These are phyloP conservation scores for Pulveroboletus sp. DNA, from an alignment of 768 basidiomycete species.

Conservation along the genomic window DNA sequence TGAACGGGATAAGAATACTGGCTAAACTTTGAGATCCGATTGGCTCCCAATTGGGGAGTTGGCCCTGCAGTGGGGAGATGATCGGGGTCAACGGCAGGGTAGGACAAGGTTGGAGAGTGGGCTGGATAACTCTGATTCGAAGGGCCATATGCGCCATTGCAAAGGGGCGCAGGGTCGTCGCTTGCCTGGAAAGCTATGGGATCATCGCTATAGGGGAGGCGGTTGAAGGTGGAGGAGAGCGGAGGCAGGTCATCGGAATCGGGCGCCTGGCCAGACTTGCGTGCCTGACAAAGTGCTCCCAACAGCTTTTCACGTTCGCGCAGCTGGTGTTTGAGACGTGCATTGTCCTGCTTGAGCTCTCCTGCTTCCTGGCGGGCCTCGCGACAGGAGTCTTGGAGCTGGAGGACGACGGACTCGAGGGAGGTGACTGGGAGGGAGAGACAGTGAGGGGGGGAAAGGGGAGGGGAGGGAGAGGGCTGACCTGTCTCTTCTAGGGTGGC, in stretches of 20 bases:
- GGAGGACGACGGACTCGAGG: constrained; percentile 79
- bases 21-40: constrained; percentile 52
- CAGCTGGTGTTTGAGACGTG: constrained; percentile 58
- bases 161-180: constrained; percentile 44
- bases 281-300: constrained; percentile 65
- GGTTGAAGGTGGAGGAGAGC: constrained; percentile 44
- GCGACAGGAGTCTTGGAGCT: constrained; percentile 78
- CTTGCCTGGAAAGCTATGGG: constrained; percentile 47
- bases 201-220: constrained; percentile 40
- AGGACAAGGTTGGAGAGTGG: constrained; percentile 49
- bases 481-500: constrained; percentile 84
- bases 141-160: constrained; percentile 45
- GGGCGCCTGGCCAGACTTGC: constrained; percentile 52
- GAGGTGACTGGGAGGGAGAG: constrained; percentile 57
- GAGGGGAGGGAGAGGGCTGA: constrained; percentile 19
- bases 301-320: constrained; percentile 75
- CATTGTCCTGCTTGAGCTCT: constrained; percentile 66
- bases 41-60: constrained; percentile 33
- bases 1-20: constrained; percentile 45
- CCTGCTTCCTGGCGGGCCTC: constrained; percentile 59
- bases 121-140: constrained; percentile 38
- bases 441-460: constrained; percentile 7
- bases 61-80: constrained; percentile 24
- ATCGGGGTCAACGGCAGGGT: constrained; percentile 32
- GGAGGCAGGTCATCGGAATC: constrained; percentile 53